These are phyloP conservation scores for Groenewaldozyma auringiensis DNA, from an alignment of 1,139 yeast genomes.

Conservation along the genomic window DNA sequence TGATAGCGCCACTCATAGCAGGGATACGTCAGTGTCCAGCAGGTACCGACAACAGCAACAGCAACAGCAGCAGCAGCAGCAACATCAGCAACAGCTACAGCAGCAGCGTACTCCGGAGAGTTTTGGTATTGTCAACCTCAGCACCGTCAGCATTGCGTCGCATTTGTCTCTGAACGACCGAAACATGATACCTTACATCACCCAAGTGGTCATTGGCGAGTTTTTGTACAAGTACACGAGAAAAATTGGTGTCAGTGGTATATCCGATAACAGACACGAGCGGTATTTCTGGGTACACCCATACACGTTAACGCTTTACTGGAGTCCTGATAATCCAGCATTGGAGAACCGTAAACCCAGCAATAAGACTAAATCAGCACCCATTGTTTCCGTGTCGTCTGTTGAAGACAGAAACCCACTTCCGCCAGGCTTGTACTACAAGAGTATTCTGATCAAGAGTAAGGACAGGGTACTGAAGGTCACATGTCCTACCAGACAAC, in stretches of 20 bases:
- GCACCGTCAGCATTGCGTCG: slow-evolving; percentile 52
- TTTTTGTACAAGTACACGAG: slow-evolving; percentile 81
- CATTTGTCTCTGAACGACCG: slow-evolving; percentile 64
- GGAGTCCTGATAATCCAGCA: slow-evolving; percentile 82
- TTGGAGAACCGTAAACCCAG: slow-evolving; percentile 50
- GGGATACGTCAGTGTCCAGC: background rate
- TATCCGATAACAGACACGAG: slow-evolving; percentile 78
- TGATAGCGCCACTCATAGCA: slow-evolving; percentile 1
- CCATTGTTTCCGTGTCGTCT: slow-evolving; percentile 70
- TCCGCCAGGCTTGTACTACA: slow-evolving; percentile 84
- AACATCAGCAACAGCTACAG: background rate
- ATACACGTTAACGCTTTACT: slow-evolving; percentile 78
- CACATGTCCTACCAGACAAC: slow-evolving; percentile 80
- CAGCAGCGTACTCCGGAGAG: slow-evolving; percentile 4
- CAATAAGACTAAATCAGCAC: slow-evolving; percentile 55
- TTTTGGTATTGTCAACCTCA: slow-evolving; percentile 15
- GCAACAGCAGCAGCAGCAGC: slow-evolving; percentile 2
- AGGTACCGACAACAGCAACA: background rate
- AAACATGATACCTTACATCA: slow-evolving; percentile 76
- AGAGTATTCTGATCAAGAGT: slow-evolving; percentile 72
- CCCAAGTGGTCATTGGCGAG: slow-evolving; percentile 92
- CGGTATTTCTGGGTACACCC: slow-evolving; percentile 97
- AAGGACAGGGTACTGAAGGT: slow-evolving; percentile 56
- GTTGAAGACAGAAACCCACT: slow-evolving; percentile 80
- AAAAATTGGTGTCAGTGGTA: slow-evolving; percentile 64